These are phyloP conservation scores for Aspergillus bertholletiae DNA, from an alignment of 495 filamentous ascomycete species.

Conservation along the genomic window DNA sequence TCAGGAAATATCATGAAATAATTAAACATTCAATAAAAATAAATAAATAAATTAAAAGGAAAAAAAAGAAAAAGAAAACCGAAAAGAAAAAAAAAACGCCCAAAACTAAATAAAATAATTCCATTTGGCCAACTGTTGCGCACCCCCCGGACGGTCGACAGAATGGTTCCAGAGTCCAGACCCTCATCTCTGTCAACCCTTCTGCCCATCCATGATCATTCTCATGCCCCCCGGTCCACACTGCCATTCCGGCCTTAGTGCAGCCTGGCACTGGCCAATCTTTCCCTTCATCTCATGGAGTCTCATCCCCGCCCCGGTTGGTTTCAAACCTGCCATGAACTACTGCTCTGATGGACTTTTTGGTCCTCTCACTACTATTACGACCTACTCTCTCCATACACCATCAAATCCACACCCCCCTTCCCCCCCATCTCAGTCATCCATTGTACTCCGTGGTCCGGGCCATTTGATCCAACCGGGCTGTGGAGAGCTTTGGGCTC, in stretches of 20 bases:
- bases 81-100: conserved; percentile 1
- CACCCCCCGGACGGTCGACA: background rate
- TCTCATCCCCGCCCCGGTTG: conserved; percentile 3
- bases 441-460: conserved; percentile 5
- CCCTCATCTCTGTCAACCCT: background rate
- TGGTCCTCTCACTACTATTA: conserved; percentile 3
- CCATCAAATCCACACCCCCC: background rate
- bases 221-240: background rate
- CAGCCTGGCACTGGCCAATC: conserved; percentile 1
- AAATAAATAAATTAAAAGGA: background rate
- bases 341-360: conserved; percentile 17
- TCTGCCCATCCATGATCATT: conserved; percentile 4
- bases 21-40: too few species aligned
- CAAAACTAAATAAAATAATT: conserved; percentile 1
- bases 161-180: conserved; percentile 6
- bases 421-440: conserved; percentile 1
- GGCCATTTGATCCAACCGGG: conserved; percentile 8
- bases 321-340: conserved; percentile 11
- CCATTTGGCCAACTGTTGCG: background rate
- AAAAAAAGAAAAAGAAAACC: background rate
- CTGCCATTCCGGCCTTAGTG: background rate
- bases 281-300: conserved; percentile 1
- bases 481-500: conserved; percentile 9
- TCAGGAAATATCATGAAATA: too few species aligned
- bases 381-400: background rate